Evolutionary conservation across 2,329 filamentous ascomycete species (phyloP).

Genomic region (Colletotrichum tanaceti): DNA sequence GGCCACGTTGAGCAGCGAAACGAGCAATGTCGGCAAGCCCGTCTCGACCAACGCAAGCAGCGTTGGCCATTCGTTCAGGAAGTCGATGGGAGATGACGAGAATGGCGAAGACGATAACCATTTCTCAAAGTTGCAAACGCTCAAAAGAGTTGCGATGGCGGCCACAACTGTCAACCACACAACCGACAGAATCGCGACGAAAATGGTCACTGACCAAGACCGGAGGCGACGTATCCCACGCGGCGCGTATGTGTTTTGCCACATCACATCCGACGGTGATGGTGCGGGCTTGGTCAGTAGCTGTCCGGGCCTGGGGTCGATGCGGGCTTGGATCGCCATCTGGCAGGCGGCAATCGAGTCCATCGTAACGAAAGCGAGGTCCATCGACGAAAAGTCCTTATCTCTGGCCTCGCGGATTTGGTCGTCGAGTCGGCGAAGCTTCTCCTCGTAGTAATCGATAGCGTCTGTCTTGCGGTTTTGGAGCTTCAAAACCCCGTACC

Average conservation of each 20-base stretch:
- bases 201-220: constrained; percentile 84
- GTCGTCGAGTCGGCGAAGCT: constrained; percentile 81
- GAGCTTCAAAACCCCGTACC: constrained; percentile 81
- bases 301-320: constrained; percentile 89
- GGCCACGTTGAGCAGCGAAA: constrained; percentile 87
- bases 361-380: constrained; percentile 96
- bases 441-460: constrained; percentile 93
- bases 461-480: constrained; percentile 83
- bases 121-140: constrained; percentile 81
- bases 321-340: constrained; percentile 94
- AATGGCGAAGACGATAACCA: constrained; percentile 74
- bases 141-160: constrained; percentile 81
- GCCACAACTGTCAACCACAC: constrained; percentile 89
- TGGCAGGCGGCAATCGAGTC: constrained; percentile 92
- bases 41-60: constrained; percentile 84
- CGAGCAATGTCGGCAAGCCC: constrained; percentile 84
- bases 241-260: constrained; percentile 90
- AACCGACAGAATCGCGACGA: constrained; percentile 85
- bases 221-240: constrained; percentile 78
- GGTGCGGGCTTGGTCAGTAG: constrained; percentile 88
- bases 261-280: constrained; percentile 91
- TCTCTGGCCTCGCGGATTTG: constrained; percentile 76
- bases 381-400: constrained; percentile 80
- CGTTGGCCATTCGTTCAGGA: constrained; percentile 75
- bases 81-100: constrained; percentile 72